Evolutionary conservation across 257 asterid genomes (phyloP), one percentile per base, ranked within the genome.

Genomic region (Lycium barbarum): DNA sequence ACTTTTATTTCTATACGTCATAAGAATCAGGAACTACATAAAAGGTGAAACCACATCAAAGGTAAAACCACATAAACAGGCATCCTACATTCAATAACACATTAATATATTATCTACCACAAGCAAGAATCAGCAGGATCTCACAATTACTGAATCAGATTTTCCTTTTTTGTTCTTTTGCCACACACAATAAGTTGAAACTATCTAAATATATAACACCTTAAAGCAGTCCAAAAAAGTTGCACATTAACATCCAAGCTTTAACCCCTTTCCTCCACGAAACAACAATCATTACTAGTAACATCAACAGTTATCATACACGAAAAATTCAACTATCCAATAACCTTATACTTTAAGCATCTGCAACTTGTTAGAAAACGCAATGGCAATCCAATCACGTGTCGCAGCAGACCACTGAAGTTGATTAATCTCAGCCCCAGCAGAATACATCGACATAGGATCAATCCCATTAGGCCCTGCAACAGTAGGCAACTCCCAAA

Each of bases 391-490:
- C 99, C 98, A 96, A 83, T 94, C 98, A 6, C 97, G 94, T 87
- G 87, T 92, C 0, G 96, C 92, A 1, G 91, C 93, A 2, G 98
- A 93, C 98, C 98, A 96, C 88, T 96, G 98, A 65, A 96, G 91
- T 93, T 95, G 97, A 83, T 95, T 96, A 85, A 96, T 90, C 92
- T 95, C 99, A 0, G 92, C 84, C 17, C 89, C 93, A 0, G 95
- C 93, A 7, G 87, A 72, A 88, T 93, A 95, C 94, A 93, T 87
- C 0, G 94, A 90, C 92, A 91, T 85, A 2, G 99, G 99, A 86
- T 95, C 98, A 82, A 96, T 93, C 90, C 99, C 98, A 83, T 90
- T 92, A 1, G 98, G 98, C 3, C 99, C 97, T 2, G 98, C 97
- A 63, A 96, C 97, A 0, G 97, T 96, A 0, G 98, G 99, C 83